These are phyloP conservation scores for Dendrostoma leiphaemia DNA, from an alignment of 2,329 filamentous ascomycete genomes.

Conservation along the genomic window DNA sequence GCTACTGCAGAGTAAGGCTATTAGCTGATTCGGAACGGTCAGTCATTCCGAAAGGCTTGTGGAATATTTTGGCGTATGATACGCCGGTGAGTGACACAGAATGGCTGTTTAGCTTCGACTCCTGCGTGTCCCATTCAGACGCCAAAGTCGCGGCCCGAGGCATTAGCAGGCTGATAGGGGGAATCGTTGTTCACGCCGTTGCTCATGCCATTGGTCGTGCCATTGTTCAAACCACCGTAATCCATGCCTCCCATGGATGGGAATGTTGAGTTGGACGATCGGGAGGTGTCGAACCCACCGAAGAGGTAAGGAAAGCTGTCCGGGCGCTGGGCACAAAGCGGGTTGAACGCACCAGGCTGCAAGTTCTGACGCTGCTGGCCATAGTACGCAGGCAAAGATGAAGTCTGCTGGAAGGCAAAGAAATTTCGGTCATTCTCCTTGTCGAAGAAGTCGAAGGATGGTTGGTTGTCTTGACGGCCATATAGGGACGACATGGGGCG, in stretches of 20 bases:
- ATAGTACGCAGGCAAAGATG: conserved; percentile 1
- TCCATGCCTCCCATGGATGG: conserved; percentile 1
- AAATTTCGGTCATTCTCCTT: conserved; percentile 24
- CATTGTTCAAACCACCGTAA: not conserved
- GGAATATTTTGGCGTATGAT: not conserved
- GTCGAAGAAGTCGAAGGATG: conserved; percentile 14
- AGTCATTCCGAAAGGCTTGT: not conserved
- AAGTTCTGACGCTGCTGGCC: conserved; percentile 9
- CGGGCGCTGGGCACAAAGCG: conserved; percentile 31
- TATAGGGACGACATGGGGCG: conserved; percentile 16
- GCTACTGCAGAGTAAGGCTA: not conserved
- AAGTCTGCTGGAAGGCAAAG: conserved; percentile 9
- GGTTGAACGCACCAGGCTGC: conserved; percentile 29
- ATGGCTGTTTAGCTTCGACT: not conserved
- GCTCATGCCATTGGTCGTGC: not conserved
- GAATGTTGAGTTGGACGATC: conserved; percentile 3
- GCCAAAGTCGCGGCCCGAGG: conserved; percentile 3
- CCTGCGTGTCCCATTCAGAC: conserved; percentile 4
- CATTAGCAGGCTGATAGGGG: conserved; percentile 10
- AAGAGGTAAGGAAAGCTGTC: conserved; percentile 23
- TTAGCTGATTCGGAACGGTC: not conserved
- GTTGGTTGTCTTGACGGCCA: not conserved
- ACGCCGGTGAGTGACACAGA: not conserved
- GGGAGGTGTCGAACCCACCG: conserved; percentile 7
- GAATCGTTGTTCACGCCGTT: conserved; percentile 7